A percentile compares a stretch with the other conserved stretches of the same genome.
Conservation (phyloP, 164 flowering plant genomes). For the Nymphaea colorata region DNA sequence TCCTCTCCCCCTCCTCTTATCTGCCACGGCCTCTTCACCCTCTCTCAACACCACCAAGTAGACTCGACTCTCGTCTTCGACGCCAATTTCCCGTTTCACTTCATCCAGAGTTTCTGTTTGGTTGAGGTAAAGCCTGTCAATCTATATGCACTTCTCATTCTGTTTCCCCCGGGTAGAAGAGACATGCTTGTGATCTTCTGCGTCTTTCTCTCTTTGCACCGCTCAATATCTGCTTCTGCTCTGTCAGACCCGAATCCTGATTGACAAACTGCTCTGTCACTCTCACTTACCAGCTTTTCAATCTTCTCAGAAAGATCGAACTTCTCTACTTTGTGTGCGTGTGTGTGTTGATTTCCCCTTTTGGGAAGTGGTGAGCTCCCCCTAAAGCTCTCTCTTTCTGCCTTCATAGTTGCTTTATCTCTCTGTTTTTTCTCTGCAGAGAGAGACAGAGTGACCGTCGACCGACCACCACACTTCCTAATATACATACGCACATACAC, state of each 20-base stretch:
- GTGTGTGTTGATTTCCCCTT: not conserved
- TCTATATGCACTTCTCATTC: not conserved
- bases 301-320: not conserved
- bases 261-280: not conserved
- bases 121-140: not conserved
- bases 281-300: not conserved
- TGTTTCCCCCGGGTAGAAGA: not conserved
- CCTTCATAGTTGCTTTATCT: not conserved
- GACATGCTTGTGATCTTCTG: not conserved
- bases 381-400: not conserved
- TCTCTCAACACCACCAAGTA: constrained; percentile 3
- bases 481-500: not conserved
- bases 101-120: not conserved
- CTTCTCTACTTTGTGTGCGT: not conserved
- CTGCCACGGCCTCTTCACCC: constrained; percentile 10
- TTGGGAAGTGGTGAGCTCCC: not conserved
- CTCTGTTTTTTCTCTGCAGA: not conserved
- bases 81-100: not conserved
- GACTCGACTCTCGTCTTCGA: not conserved
- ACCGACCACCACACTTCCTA: not conserved
- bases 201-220: not conserved
- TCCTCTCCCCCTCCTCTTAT: constrained; percentile 6
- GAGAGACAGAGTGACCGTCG: not conserved
- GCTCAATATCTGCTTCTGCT: not conserved
- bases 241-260: not conserved